Percentiles rank a stretch among this genome's conserved stretches.
Conservation (phyloP, 2,329 filamentous ascomycete genomes). For the Apiospora koreana region DNA sequence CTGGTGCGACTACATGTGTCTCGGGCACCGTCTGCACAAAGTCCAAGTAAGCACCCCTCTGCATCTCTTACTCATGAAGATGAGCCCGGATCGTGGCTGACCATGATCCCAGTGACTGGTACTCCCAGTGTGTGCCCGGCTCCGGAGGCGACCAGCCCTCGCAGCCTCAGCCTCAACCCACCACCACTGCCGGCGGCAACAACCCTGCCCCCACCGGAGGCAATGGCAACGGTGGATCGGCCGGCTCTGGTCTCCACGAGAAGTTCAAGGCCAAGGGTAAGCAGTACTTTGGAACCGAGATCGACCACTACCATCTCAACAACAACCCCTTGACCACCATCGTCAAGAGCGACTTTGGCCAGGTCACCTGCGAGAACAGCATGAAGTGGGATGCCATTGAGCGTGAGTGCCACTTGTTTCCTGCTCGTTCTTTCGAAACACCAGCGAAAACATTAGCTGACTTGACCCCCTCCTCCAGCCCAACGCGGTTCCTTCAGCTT, state of each 20-base stretch:
- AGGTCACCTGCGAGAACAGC: constrained; percentile 9
- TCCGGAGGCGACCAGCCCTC: not conserved
- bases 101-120: not conserved
- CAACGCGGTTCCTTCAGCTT: constrained; percentile 11
- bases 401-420: not conserved
- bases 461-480: not conserved
- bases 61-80: not conserved
- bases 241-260: not conserved
- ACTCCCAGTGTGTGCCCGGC: constrained; percentile 11
- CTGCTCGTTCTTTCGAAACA: too few relatives aligned
- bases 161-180: not conserved
- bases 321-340: constrained; percentile 26
- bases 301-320: constrained; percentile 12
- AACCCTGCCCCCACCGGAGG: not conserved
- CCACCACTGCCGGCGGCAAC: not conserved
- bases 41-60: not conserved
- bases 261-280: constrained; percentile 13
- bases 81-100: not conserved
- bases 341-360: not conserved
- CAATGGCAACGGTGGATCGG: not conserved
- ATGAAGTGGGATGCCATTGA: constrained; percentile 11
- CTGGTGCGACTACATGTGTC: constrained; percentile 2
- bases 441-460: not conserved
- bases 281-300: constrained; percentile 9
- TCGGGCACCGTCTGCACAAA: constrained; percentile 1